A percentile compares a stretch with the other conserved stretches of the same genome.
Evolutionary conservation across 2,329 filamentous ascomycete genomes (phyloP).

Genomic region (Apiospora hydei): DNA sequence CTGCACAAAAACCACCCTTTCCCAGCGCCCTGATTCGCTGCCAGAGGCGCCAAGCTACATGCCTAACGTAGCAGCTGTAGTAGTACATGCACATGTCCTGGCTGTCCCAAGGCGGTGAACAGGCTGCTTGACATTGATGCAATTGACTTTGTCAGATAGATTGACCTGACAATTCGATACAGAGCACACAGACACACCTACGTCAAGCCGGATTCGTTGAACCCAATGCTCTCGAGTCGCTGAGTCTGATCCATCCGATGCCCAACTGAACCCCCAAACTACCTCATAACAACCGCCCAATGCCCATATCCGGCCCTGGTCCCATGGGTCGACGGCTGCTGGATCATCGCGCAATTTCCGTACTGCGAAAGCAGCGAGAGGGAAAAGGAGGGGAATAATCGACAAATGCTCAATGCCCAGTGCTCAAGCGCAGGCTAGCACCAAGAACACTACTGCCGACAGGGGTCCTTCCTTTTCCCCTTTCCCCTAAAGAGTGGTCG

Average conservation of each 20-base stretch:
- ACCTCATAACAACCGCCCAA: neutral
- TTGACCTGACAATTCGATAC: neutral
- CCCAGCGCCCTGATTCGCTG: neutral
- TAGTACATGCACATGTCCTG: neutral
- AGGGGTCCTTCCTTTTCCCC: neutral
- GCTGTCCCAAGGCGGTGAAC: neutral
- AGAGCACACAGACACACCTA: too few species aligned
- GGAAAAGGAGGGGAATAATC: conserved; percentile 17
- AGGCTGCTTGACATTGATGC: too few species aligned
- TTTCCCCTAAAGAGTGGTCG: neutral
- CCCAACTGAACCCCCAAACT: neutral
- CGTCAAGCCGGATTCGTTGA: too few species aligned
- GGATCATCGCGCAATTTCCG: neutral
- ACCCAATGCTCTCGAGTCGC: too few species aligned
- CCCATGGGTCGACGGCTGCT: neutral
- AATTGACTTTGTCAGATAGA: neutral
- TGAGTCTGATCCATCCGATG: neutral
- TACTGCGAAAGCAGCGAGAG: neutral
- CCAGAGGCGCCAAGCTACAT: neutral
- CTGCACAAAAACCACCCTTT: neutral
- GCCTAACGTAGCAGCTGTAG: neutral
- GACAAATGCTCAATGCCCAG: neutral
- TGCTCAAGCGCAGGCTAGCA: neutral
- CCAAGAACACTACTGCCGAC: neutral
- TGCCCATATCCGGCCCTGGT: neutral